Evolutionary conservation across 345 rosid genomes (phyloP).

Genomic region (Ricinus communis): DNA sequence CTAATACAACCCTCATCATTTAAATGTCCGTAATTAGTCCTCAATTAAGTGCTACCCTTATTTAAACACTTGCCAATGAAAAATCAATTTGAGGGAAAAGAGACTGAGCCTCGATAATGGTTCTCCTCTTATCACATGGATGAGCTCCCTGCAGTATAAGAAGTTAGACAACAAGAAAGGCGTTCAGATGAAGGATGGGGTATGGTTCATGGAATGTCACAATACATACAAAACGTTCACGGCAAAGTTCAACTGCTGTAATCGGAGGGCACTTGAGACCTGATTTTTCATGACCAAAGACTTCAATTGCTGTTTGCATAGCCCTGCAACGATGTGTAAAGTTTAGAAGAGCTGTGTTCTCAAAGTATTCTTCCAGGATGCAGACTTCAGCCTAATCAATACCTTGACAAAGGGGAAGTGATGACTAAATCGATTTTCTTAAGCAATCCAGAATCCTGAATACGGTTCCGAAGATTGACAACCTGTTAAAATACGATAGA

Average conservation of each 20-base stretch:
- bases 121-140: conserved; percentile 75
- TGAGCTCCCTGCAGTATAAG: conserved; percentile 53
- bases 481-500: too few relatives aligned
- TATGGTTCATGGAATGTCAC: neutral
- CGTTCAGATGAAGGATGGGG: neutral
- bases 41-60: too few relatives aligned
- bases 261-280: conserved; percentile 48
- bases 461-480: conserved; percentile 33
- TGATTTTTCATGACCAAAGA: conserved; percentile 48
- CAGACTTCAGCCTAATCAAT: neutral
- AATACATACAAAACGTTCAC: conserved; percentile 66
- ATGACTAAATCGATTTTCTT: conserved; percentile 51
- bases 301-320: conserved; percentile 75
- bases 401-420: conserved; percentile 64
- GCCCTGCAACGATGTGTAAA: conserved; percentile 38
- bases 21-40: too few relatives aligned
- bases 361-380: too few relatives aligned
- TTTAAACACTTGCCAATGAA: conserved; percentile 47
- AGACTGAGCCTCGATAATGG: conserved; percentile 46
- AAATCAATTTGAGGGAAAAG: conserved; percentile 71
- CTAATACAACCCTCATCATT: too few relatives aligned
- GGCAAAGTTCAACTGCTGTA: conserved; percentile 65
- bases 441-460: conserved; percentile 34
- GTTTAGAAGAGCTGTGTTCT: neutral
- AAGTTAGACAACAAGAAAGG: neutral